phyloP scores from a whole-genome alignment of 2,329 filamentous ascomycete genomes.

The Colletotrichum acutatum region DNA sequence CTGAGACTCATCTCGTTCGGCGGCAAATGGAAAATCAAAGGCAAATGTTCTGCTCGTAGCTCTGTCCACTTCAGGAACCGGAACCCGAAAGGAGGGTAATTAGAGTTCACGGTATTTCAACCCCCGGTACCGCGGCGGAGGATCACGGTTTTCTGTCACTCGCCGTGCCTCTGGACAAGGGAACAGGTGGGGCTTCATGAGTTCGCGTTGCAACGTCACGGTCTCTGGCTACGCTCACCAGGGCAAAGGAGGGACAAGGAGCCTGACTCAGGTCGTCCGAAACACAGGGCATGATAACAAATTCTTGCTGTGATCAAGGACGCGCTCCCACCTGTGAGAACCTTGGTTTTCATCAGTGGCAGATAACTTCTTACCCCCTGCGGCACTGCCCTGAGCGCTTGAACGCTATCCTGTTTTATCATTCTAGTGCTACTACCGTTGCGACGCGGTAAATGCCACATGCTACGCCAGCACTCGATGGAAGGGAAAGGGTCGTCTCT shows the following conservation, averaged over 20 bases:
- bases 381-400: background rate
- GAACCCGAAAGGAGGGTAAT: background rate
- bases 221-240: background rate
- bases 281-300: background rate
- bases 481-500: background rate
- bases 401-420: slow-evolving; percentile 5
- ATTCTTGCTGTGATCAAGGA: background rate
- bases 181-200: background rate
- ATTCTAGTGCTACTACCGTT: background rate
- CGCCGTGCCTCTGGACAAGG: background rate
- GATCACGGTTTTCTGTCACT: background rate
- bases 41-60: background rate
- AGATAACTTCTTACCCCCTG: background rate
- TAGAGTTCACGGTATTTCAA: background rate
- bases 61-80: background rate
- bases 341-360: background rate
- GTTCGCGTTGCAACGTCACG: background rate
- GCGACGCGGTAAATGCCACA: background rate
- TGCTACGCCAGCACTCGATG: background rate
- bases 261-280: background rate
- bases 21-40: background rate
- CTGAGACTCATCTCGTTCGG: background rate
- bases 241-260: background rate
- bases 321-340: background rate
- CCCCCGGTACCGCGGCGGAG: background rate